These are phyloP conservation scores for Cutaneotrichosporon sp. DNA, from an alignment of 1,284 basidiomycete species.

Conservation along the genomic window DNA sequence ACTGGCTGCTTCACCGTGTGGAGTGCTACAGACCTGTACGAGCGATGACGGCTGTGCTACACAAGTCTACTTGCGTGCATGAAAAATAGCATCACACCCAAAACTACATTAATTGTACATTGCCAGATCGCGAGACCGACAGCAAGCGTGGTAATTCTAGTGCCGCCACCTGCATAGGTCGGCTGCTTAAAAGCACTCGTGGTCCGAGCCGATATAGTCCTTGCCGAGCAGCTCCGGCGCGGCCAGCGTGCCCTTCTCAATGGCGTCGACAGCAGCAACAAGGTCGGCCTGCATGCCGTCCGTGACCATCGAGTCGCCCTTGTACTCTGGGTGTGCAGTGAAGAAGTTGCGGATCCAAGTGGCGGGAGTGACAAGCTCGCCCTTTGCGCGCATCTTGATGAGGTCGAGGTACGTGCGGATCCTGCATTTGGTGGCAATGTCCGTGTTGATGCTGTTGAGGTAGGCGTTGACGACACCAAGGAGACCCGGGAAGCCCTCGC, in stretches of 20 bases:
- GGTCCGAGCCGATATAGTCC: constrained; percentile 43
- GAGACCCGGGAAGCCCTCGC: constrained; percentile 72
- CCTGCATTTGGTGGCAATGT: constrained; percentile 62
- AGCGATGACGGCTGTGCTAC: neutral
- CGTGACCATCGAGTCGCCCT: constrained; percentile 83
- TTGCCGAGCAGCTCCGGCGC: constrained; percentile 63
- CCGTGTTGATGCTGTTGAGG: constrained; percentile 81
- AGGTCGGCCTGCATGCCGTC: constrained; percentile 95
- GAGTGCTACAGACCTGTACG: no score
- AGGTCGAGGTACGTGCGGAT: constrained; percentile 78
- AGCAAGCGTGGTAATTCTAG: neutral
- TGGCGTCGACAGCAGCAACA: constrained; percentile 83
- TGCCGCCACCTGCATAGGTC: neutral
- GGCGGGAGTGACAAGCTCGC: constrained; percentile 83
- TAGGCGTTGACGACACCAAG: constrained; percentile 82
- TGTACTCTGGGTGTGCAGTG: constrained; percentile 82
- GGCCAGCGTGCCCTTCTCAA: constrained; percentile 68
- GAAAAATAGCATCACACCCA: constrained; percentile 2
- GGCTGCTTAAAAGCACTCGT: neutral
- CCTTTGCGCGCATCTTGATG: constrained; percentile 73
- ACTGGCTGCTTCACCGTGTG: no score
- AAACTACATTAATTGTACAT: constrained; percentile 7
- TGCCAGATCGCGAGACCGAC: neutral
- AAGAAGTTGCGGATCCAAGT: constrained; percentile 93
- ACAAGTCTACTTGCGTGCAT: neutral